Conservation (phyloP, 768 basidiomycete species). For the Trametes gibbosa region DNA sequence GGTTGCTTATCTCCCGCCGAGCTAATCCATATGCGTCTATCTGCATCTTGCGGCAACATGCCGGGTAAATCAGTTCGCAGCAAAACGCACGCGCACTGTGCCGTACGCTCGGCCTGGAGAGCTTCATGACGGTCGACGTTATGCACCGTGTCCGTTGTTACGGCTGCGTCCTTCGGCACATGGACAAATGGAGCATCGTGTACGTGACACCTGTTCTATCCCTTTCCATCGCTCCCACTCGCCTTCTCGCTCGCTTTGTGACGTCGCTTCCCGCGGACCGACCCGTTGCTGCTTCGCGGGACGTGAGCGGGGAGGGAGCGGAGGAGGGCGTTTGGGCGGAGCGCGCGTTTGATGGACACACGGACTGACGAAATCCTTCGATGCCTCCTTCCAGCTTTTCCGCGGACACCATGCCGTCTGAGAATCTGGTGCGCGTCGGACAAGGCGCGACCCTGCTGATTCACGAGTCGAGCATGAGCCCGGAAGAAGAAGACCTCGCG, state of each 20-base stretch:
- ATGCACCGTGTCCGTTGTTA: conserved; percentile 70
- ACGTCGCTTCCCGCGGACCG: background rate
- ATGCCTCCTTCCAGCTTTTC: conserved; percentile 68
- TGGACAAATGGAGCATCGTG: conserved; percentile 76
- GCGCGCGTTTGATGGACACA: too few relatives aligned
- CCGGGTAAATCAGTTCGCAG: conserved; percentile 37
- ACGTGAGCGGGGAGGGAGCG: background rate
- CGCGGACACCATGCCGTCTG: conserved; percentile 82
- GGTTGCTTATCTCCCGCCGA: too few relatives aligned
- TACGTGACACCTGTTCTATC: conserved; percentile 35
- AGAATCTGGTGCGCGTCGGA: conserved; percentile 64
- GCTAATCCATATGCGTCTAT: too few relatives aligned
- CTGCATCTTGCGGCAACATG: background rate
- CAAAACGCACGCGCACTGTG: conserved; percentile 45
- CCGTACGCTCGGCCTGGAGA: conserved; percentile 51
- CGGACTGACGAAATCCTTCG: conserved; percentile 12
- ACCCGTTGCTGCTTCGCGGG: background rate
- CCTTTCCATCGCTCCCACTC: background rate
- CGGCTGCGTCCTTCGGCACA: conserved; percentile 66
- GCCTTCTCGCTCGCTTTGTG: background rate
- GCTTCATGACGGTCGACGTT: conserved; percentile 69
- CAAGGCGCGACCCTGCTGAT: conserved; percentile 75
- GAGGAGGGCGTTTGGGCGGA: background rate
- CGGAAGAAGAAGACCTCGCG: conserved; percentile 77
- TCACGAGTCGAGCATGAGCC: conserved; percentile 92